A percentile compares a stretch with the other conserved stretches of the same genome.
Conservation (phyloP, 352 stramenopile species). For the Elongisporangium senticosum region DNA sequence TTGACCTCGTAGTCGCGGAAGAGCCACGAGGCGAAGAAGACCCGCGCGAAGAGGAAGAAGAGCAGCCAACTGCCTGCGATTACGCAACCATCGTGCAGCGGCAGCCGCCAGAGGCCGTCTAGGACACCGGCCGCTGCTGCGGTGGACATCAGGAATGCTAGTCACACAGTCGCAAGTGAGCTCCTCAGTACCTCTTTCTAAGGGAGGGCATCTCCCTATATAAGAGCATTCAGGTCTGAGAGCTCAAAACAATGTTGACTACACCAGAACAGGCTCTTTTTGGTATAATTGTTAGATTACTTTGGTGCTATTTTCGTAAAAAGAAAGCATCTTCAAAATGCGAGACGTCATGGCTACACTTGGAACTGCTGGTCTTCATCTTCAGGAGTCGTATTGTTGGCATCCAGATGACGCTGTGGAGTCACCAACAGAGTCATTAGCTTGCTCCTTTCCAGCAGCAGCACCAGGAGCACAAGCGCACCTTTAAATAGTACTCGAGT, state of each 20-base stretch:
- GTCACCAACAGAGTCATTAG: conserved; percentile 4
- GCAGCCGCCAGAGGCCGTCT: conserved; percentile 18
- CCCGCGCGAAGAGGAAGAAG: conserved; percentile 63
- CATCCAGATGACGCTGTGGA: conserved; percentile 36
- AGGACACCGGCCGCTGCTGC: conserved; percentile 1
- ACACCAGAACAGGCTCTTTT: no score
- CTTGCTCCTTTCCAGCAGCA: conserved; percentile 1
- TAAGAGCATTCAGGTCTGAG: no score
- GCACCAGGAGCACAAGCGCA: conserved; percentile 16
- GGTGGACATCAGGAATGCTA: no score
- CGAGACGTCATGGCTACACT: conserved; percentile 12
- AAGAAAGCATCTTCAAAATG: no score
- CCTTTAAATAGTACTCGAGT: conserved; percentile 85
- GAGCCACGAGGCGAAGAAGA: conserved; percentile 82
- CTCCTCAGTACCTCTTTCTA: no score
- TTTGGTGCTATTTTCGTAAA: no score
- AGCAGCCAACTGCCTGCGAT: conserved; percentile 36
- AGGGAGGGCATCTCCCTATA: no score
- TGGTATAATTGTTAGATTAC: no score
- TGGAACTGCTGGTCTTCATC: conserved; percentile 15
- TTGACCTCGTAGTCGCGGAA: conserved; percentile 83
- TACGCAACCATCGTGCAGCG: conserved; percentile 20
- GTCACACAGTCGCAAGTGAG: no score
- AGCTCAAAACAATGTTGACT: no score
- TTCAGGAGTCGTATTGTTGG: conserved; percentile 11